Evolutionary conservation across 192 early-diverging fungal species (phyloP).

Genomic region (Coemansia sp.): DNA sequence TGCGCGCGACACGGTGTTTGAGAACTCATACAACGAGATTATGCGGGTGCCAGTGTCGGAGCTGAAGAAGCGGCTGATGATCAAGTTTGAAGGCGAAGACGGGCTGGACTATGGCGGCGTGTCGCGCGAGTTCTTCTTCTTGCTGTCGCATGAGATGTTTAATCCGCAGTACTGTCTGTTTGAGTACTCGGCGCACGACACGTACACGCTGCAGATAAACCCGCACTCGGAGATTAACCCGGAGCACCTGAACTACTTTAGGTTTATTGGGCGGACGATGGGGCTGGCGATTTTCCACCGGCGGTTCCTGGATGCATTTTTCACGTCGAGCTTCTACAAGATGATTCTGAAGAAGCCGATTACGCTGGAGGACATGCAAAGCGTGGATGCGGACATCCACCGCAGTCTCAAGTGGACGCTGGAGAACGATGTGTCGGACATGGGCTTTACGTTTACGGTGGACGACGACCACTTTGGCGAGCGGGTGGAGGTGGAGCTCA

Average conservation of each 20-base stretch:
- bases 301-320: slow-evolving; percentile 94
- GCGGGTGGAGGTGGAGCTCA: slow-evolving; percentile 82
- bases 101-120: slow-evolving; percentile 98
- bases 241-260: slow-evolving; percentile 97
- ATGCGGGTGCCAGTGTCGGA: slow-evolving; percentile 89
- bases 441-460: slow-evolving; percentile 85
- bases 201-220: slow-evolving; percentile 97
- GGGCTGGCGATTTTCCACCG: slow-evolving; percentile 97
- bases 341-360: slow-evolving; percentile 90
- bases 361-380: slow-evolving; percentile 86
- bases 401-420: slow-evolving; percentile 91
- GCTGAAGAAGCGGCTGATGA: slow-evolving; percentile 95
- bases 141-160: slow-evolving; percentile 98
- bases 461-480: slow-evolving; percentile 94
- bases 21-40: slow-evolving; percentile 91
- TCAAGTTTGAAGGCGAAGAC: slow-evolving; percentile 98
- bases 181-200: slow-evolving; percentile 96
- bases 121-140: slow-evolving; percentile 96
- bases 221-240: slow-evolving; percentile 92
- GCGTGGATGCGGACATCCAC: slow-evolving; percentile 88
- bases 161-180: slow-evolving; percentile 95
- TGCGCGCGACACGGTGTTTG: slow-evolving; percentile 83
- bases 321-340: slow-evolving; percentile 95
- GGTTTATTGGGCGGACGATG: slow-evolving; percentile 95
- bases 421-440: slow-evolving; percentile 85